phyloP scores from a whole-genome alignment of 2,329 filamentous ascomycete genomes.

The Dryadomyces quercus-mongolicae region DNA sequence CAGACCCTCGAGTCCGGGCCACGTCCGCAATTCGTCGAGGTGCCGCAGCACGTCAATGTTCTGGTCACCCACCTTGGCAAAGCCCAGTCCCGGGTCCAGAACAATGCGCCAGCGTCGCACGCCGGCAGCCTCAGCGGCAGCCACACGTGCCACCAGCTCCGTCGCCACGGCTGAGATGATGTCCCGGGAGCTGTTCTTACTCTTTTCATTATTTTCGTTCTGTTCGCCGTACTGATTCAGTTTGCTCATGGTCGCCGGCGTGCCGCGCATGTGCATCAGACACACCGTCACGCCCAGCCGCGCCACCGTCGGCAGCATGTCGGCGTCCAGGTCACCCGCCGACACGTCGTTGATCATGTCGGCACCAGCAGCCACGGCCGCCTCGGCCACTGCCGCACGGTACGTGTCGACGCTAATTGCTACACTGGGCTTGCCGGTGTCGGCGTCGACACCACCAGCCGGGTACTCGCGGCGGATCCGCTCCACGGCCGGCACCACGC shows the following conservation, averaged over 20 bases:
- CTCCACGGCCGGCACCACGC: constrained; percentile 68
- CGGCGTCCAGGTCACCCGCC: constrained; percentile 62
- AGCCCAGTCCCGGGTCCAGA: constrained; percentile 86
- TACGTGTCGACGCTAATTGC: constrained; percentile 89
- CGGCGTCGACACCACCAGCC: not conserved
- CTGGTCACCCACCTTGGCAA: constrained; percentile 72
- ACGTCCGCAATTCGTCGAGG: constrained; percentile 50
- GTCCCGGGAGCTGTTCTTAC: constrained; percentile 23
- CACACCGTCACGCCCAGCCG: constrained; percentile 64
- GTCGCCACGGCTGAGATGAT: constrained; percentile 51
- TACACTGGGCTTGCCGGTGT: constrained; percentile 20
- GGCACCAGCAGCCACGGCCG: constrained; percentile 65
- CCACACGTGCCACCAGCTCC: constrained; percentile 60
- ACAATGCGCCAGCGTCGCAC: constrained; percentile 89
- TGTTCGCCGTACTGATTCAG: constrained; percentile 46
- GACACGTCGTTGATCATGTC: constrained; percentile 95
- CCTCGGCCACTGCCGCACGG: constrained; percentile 68
- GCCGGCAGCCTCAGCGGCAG: constrained; percentile 65
- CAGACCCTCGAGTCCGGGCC: constrained; percentile 53
- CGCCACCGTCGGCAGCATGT: constrained; percentile 75
- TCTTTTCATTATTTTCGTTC: not conserved
- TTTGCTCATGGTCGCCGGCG: constrained; percentile 66
- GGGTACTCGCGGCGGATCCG: constrained; percentile 46
- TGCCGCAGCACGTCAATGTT: constrained; percentile 69
- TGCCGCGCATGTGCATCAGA: constrained; percentile 91